A percentile compares a stretch with the other conserved stretches of the same genome.
Evolutionary conservation across 148 eudicot genomes (phyloP).

Genomic region (Camellia lanceoleosa): DNA sequence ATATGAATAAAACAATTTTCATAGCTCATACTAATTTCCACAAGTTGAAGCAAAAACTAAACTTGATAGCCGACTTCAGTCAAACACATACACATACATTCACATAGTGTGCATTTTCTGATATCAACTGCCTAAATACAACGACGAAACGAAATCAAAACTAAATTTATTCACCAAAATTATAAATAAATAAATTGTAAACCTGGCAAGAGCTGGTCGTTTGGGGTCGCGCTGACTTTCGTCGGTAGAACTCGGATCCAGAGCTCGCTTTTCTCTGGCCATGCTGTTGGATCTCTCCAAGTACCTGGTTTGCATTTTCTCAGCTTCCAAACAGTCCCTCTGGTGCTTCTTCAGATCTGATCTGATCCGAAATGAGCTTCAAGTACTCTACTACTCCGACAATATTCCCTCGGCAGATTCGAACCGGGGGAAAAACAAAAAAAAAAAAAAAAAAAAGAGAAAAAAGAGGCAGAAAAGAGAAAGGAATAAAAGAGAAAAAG

Average conservation of each 20-base stretch:
- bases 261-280: conserved; percentile 63
- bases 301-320: conserved; percentile 68
- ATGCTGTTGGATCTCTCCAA: conserved; percentile 77
- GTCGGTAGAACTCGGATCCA: conserved; percentile 52
- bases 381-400: neutral
- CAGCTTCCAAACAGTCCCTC: conserved; percentile 12
- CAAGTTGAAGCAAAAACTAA: no score
- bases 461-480: no score
- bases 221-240: conserved; percentile 74
- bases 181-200: neutral
- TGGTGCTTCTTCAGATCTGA: conserved; percentile 18
- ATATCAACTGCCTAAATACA: neutral
- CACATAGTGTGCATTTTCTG: neutral
- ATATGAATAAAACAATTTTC: neutral
- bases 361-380: neutral
- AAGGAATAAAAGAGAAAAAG: conserved; percentile 5
- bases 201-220: conserved; percentile 98
- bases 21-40: neutral
- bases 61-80: neutral
- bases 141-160: neutral
- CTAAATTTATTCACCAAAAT: neutral
- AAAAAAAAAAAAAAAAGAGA: conserved; percentile 1
- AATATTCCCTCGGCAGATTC: neutral
- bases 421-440: neutral
- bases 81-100: neutral